Base-by-base conservation (phyloP, 1,284 basidiomycete species). In the Entoloma clypeatum region DNA sequence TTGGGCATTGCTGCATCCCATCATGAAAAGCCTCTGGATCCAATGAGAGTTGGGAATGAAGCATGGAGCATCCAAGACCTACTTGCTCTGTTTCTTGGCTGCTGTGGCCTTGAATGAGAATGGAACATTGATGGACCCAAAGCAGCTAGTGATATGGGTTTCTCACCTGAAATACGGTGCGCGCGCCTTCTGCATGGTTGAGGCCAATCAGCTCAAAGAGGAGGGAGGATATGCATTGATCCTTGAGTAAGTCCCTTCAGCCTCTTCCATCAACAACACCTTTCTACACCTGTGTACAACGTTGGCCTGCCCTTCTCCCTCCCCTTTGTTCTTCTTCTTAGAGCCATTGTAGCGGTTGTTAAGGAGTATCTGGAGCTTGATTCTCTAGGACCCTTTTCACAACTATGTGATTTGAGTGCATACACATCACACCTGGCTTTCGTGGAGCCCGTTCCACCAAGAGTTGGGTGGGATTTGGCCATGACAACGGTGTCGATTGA, bases 181-280 rank as follows among this genome's bases (percentile, higher is more conserved):
- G 2, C n/a, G 32, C 9, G 17, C 13, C 1, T 34, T 34, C 19
- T 34, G 32, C 32, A 34, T 34, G 32, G 18, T 34, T 1, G 32
- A 34, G 19, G 32, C 8, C n/a, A n/a, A n/a, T n/a, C n/a, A n/a
- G n/a, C 2, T 5, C 14, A 1, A 22, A 34, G 16, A 34, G 11
- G 16, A 6, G 14, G 32, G 16, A 5, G 24, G 14, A 3, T 34
- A 34, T 14, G 17, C 13, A 9, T 19, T 22, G 21, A 34, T 34
- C 16, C 32, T 34, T 3, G 19, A 34, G 32, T 34, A 34, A 34
- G 32, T n/a, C n/a, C n/a, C n/a, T n/a, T n/a, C n/a, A n/a, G n/a
- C n/a, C n/a, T n/a, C n/a, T n/a, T n/a, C n/a, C n/a, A n/a, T n/a
- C n/a, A n/a, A n/a, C n/a, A n/a, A n/a, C n/a, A n/a, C n/a, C n/a